Conservation (phyloP, 2,329 filamentous ascomycete species). For the Cladosporium austrohemisphaericum region DNA sequence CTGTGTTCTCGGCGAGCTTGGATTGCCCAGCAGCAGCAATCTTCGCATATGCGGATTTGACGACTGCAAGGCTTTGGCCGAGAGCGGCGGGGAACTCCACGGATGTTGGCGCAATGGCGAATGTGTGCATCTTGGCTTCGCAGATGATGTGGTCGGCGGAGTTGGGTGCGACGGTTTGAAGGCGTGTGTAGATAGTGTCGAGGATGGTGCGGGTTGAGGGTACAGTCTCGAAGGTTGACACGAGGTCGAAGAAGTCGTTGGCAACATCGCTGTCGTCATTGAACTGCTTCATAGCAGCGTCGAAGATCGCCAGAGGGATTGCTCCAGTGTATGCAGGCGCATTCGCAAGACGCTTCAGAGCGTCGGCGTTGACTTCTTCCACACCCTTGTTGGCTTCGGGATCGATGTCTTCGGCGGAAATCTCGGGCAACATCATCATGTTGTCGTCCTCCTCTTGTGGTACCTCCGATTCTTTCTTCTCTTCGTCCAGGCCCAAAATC, state of each 20-base stretch:
- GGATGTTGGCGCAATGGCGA: constrained; percentile 60
- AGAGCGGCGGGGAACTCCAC: constrained; percentile 71
- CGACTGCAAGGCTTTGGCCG: constrained; percentile 58
- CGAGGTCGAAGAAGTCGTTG: constrained; percentile 75
- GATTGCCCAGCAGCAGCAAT: constrained; percentile 32
- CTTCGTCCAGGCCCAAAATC: constrained; percentile 60
- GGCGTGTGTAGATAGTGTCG: constrained; percentile 65
- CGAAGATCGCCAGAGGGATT: constrained; percentile 88
- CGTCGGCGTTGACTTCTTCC: constrained; percentile 47
- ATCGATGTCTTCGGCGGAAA: constrained; percentile 62
- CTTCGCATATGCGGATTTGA: constrained; percentile 52
- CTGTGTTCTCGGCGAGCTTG: constrained; percentile 44
- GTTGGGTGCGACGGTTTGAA: constrained; percentile 52
- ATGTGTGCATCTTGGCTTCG: constrained; percentile 65
- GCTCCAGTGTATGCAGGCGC: constrained; percentile 88
- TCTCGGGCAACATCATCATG: constrained; percentile 55
- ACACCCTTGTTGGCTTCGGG: constrained; percentile 51
- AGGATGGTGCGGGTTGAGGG: constrained; percentile 64
- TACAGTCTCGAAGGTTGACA: constrained; percentile 65
- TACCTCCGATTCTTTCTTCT: constrained; percentile 33
- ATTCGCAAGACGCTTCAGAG: constrained; percentile 60
- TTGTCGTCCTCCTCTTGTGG: constrained; percentile 49
- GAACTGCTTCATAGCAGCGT: constrained; percentile 75
- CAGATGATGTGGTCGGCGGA: constrained; percentile 60
- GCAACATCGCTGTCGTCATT: constrained; percentile 61